Evolutionary conservation across 1,139 yeast species (phyloP).

Genomic region (Kodamaea derodonti): DNA sequence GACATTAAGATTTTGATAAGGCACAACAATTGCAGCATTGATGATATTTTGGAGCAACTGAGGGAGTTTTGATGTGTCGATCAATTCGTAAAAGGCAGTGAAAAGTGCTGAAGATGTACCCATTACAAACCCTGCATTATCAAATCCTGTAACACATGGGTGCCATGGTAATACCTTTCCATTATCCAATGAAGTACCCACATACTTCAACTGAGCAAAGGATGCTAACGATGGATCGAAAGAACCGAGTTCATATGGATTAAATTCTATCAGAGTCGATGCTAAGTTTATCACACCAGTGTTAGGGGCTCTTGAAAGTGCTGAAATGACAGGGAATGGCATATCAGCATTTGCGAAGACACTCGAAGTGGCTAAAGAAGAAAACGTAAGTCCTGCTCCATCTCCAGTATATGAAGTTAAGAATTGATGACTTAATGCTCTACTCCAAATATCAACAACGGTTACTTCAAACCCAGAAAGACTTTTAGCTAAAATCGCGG

Average conservation of each 20-base stretch:
- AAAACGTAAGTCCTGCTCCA: conserved; percentile 21
- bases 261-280: conserved; percentile 18
- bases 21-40: conserved; percentile 18
- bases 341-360: conserved; percentile 9
- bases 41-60: conserved; percentile 32
- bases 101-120: conserved; percentile 18
- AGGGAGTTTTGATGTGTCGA: conserved; percentile 39
- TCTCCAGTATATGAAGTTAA: conserved; percentile 13
- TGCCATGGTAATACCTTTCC: conserved; percentile 19
- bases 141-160: conserved; percentile 17
- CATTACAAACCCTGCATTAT: conserved; percentile 18
- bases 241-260: conserved; percentile 26
- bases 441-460: conserved; percentile 18
- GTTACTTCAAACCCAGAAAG: conserved; percentile 15
- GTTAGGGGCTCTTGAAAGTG: conserved; percentile 16
- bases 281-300: conserved; percentile 10
- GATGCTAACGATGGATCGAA: conserved; percentile 40
- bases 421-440: conserved; percentile 18
- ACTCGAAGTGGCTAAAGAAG: conserved; percentile 19
- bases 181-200: conserved; percentile 29
- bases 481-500: conserved; percentile 11
- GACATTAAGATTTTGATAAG: conserved; percentile 1
- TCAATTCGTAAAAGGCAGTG: conserved; percentile 44
- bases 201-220: conserved; percentile 29
- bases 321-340: conserved; percentile 18